phyloP scores from a whole-genome alignment of 805 yeast genomes.

The Wickerhamia fluorescens region DNA sequence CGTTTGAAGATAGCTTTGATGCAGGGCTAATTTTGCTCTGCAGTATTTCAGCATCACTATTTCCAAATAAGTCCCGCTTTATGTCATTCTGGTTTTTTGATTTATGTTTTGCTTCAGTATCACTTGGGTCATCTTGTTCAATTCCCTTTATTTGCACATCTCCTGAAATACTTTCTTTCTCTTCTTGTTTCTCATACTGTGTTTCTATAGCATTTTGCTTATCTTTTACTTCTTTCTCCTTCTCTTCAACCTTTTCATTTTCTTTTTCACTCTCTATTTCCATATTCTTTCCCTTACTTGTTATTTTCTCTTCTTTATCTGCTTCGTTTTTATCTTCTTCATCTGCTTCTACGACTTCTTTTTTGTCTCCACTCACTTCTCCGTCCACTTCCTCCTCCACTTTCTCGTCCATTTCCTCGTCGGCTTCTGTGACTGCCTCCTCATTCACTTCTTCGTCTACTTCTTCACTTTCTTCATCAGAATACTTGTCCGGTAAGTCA shows the following conservation, averaged over 20 bases:
- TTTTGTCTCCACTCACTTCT: constrained; percentile 7
- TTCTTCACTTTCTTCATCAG: constrained; percentile 48
- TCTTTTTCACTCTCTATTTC: constrained; percentile 5
- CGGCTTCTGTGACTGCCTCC: constrained; percentile 30
- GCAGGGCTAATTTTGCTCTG: not conserved
- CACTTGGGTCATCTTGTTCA: not conserved
- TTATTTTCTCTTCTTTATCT: constrained; percentile 1
- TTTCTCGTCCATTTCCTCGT: constrained; percentile 15
- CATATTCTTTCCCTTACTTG: too few relatives aligned
- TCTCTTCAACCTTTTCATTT: constrained; percentile 5
- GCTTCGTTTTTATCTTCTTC: constrained; percentile 5
- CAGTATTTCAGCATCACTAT: not conserved
- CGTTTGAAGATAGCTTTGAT: not conserved
- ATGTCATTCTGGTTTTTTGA: not conserved
- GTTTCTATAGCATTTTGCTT: constrained; percentile 1
- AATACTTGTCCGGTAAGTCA: constrained; percentile 15
- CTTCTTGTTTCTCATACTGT: constrained; percentile 8
- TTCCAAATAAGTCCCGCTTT: constrained; percentile 3
- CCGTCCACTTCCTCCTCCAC: constrained; percentile 4
- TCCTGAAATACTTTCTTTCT: constrained; percentile 7
- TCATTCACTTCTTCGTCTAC: constrained; percentile 47
- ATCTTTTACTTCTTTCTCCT: constrained; percentile 6
- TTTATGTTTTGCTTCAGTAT: not conserved
- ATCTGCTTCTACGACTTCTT: constrained; percentile 7
- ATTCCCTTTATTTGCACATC: not conserved